Evolutionary conservation across 148 eudicot genomes (phyloP).

Genomic region (Fagopyrum tataricum): DNA sequence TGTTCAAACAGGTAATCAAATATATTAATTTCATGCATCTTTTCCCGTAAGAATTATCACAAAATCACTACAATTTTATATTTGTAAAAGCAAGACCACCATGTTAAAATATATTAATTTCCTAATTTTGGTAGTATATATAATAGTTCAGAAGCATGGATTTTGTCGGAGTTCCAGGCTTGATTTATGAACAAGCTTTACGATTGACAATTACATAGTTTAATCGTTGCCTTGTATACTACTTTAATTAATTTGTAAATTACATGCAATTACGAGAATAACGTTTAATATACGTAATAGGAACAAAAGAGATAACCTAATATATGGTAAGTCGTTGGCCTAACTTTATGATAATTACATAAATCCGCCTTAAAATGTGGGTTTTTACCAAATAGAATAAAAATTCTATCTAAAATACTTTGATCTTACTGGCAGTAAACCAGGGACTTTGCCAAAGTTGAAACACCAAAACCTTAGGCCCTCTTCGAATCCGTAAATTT

Average conservation of each 20-base stretch:
- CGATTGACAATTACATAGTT: background rate
- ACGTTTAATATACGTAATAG: background rate
- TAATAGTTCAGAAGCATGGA: background rate
- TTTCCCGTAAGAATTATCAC: too few species aligned
- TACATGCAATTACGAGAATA: background rate
- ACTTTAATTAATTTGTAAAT: background rate
- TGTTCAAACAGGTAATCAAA: too few species aligned
- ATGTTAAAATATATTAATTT: too few species aligned
- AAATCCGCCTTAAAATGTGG: background rate
- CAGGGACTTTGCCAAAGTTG: background rate
- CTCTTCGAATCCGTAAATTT: too few species aligned
- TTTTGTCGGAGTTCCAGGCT: background rate
- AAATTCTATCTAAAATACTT: background rate
- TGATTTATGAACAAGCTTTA: background rate
- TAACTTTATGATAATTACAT: background rate
- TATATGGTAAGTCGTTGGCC: background rate
- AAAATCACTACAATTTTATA: too few species aligned
- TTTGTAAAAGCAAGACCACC: too few species aligned
- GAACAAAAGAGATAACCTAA: background rate
- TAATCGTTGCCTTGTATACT: background rate
- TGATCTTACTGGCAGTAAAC: background rate
- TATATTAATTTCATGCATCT: too few species aligned
- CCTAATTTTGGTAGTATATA: too few species aligned
- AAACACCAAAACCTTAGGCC: background rate
- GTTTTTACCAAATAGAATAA: background rate